Base-by-base conservation (phyloP, 768 basidiomycete species). In the Leccinum variicolor region DNA sequence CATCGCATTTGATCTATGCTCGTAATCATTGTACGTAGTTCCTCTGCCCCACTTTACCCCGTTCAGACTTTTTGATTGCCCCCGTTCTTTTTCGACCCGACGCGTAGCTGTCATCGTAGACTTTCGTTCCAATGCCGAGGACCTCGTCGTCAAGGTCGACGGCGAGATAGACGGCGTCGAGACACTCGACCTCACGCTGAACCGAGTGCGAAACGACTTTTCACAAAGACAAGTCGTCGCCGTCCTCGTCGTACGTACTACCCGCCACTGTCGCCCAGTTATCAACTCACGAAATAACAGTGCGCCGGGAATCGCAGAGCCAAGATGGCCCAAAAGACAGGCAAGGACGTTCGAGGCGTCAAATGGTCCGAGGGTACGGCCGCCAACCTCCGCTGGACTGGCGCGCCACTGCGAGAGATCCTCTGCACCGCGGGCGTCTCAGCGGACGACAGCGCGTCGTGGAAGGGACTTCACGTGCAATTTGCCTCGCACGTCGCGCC, bases 331-430 rank as follows among this genome's bases (percentile, higher is more conserved):
- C 71, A 74, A 7, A 77, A 81, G 41, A 84, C 82, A 55, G 74
- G 77, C 0, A 59, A 41, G 15, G 41, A 55, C 2, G 85, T 86
- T 0, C 72, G 81, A 36, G 86, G 86, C 8, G 79, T 88, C 23
- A 77, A 76, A 4, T 89, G 86, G 86, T 76, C 76, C 21, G 84
- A 85, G 56, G 88, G 85, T 19, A 85, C 85, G n/a, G 81, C 87
- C 49, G 82, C 83, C 55, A 90, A 90, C 67, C 82, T 81, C 62
- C 76, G 73, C 56, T 90, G 89, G 88, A 77, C 78, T 4, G 89
- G 89, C 15, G 79, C 81, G 1, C 75, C 77, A 0, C 69, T 90
- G 10, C 75, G 81, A 21, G 82, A 88, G 54, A 62, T 89, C 28
- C 77, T 90, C 57, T 70, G 75, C 10, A 66, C 75, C 41, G 72